phyloP scores from a whole-genome alignment of 2,329 filamentous ascomycete genomes.

The Septoria petroselini region DNA sequence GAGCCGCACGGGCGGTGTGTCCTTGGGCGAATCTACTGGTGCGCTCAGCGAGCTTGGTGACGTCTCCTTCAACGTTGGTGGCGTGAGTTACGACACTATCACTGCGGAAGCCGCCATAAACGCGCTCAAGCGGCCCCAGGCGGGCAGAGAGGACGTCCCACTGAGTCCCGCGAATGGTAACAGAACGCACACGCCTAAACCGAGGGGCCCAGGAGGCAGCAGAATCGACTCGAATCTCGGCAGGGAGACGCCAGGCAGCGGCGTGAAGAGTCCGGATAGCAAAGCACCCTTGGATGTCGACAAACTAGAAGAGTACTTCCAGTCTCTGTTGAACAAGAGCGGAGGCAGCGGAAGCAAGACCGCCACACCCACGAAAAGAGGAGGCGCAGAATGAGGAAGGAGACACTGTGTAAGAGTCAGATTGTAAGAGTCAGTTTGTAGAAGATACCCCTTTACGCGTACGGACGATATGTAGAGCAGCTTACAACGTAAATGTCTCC shows the following conservation, averaged over 20 bases:
- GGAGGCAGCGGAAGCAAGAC: conserved; percentile 30
- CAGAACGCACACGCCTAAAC: conserved; percentile 22
- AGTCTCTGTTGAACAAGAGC: conserved; percentile 55
- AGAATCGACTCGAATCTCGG: conserved; percentile 13
- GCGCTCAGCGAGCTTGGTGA: conserved; percentile 36
- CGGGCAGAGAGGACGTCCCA: conserved; percentile 8
- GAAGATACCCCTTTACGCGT: no score
- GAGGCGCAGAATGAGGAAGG: background rate
- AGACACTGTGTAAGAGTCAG: no score
- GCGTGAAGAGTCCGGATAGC: conserved; percentile 35
- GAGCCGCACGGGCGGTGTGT: conserved; percentile 25
- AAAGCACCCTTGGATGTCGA: conserved; percentile 52
- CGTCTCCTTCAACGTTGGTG: conserved; percentile 82
- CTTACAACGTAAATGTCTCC: no score
- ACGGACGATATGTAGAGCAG: no score
- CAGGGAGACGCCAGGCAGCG: conserved; percentile 12
- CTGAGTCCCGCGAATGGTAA: conserved; percentile 13
- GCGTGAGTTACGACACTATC: conserved; percentile 63
- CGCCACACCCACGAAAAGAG: conserved; percentile 20
- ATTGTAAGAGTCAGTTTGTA: no score
- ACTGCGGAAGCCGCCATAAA: conserved; percentile 37
- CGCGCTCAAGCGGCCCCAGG: conserved; percentile 31
- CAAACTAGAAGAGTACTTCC: conserved; percentile 59
- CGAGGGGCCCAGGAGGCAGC: conserved; percentile 14
- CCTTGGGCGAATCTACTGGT: conserved; percentile 40